phyloP scores from a whole-genome alignment of 106 monocot genomes.

The Cymbidium sinense region DNA sequence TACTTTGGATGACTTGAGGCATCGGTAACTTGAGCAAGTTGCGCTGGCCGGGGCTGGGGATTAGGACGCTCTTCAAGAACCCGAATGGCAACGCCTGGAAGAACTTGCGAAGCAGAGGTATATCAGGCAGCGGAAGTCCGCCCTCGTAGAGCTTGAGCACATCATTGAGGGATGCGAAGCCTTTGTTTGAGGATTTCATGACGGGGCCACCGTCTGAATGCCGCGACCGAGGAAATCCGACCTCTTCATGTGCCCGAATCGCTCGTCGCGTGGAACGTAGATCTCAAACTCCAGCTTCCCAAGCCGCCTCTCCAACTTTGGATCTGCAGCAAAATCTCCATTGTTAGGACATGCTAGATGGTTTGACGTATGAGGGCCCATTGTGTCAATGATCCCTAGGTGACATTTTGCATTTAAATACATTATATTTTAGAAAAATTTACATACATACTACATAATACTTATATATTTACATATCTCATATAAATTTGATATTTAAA shows the following conservation, averaged over 20 bases:
- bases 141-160: constrained; percentile 51
- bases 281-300: constrained; percentile 36
- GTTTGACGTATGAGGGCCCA: no score
- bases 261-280: constrained; percentile 80
- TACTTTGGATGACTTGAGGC: constrained; percentile 15
- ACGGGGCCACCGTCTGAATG: constrained; percentile 39
- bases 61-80: constrained; percentile 1
- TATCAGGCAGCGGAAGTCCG: constrained; percentile 28
- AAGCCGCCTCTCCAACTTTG: constrained; percentile 47
- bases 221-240: constrained; percentile 62
- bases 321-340: constrained; percentile 25
- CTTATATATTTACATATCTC: no score
- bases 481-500: no score
- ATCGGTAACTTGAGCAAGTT: constrained; percentile 18
- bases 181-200: constrained; percentile 34
- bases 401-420: no score
- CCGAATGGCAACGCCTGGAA: background rate
- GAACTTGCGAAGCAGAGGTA: constrained; percentile 19
- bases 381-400: no score
- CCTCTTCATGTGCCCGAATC: constrained; percentile 72
- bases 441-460: no score
- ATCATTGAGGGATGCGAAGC: constrained; percentile 70
- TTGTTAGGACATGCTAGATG: no score
- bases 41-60: background rate
- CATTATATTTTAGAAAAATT: no score